These are phyloP conservation scores for Pyrenochaeta sp. DNA, from an alignment of 2,329 filamentous ascomycete genomes.

Conservation along the genomic window DNA sequence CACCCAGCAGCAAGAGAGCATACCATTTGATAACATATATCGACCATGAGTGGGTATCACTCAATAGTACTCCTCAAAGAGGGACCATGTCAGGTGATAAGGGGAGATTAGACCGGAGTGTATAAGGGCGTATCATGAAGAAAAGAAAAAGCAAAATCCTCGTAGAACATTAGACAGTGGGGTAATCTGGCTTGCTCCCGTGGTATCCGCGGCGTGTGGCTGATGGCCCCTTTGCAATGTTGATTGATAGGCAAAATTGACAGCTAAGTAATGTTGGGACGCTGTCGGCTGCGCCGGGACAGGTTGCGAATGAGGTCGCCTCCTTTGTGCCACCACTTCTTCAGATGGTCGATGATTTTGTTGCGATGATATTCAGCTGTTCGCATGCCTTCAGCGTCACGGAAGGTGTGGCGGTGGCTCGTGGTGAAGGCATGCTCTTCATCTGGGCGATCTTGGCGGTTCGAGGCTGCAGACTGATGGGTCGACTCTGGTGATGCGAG, in stretches of 20 bases:
- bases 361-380: constrained; percentile 28
- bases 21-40: background rate
- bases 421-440: constrained; percentile 27
- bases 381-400: constrained; percentile 36
- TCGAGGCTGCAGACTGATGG: constrained; percentile 15
- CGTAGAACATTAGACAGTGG: background rate
- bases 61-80: background rate
- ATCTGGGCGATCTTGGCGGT: constrained; percentile 26
- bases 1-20: background rate
- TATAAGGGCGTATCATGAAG: too few relatives aligned
- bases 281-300: constrained; percentile 8
- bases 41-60: background rate
- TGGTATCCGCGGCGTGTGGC: too few relatives aligned
- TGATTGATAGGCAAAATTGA: background rate
- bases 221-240: too few relatives aligned
- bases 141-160: background rate
- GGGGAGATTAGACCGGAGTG: too few relatives aligned
- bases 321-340: constrained; percentile 34
- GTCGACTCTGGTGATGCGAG: constrained; percentile 21
- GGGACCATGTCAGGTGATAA: too few relatives aligned
- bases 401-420: constrained; percentile 34
- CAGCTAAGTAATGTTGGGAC: background rate
- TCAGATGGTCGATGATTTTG: constrained; percentile 26
- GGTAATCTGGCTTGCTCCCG: too few relatives aligned
- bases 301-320: constrained; percentile 25